Percentiles rank a stretch among this genome's conserved stretches.
Evolutionary conservation across 2,329 filamentous ascomycete species (phyloP).

Genomic region (Cryoendolithus antarcticus): DNA sequence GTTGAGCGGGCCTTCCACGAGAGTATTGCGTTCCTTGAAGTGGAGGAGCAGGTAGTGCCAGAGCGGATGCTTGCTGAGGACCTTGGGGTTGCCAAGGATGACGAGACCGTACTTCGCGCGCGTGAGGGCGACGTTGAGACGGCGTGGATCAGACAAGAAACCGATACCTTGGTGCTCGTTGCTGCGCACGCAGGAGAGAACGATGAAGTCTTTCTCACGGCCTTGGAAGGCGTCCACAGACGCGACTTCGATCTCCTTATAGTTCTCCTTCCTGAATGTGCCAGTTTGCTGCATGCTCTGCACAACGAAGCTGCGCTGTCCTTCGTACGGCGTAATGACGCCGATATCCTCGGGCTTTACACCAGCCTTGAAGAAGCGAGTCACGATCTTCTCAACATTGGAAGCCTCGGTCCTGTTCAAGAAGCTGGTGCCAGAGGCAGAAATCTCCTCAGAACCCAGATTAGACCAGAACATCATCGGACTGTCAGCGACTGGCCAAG

Average conservation of each 20-base stretch:
- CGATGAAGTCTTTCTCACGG: conserved; percentile 97
- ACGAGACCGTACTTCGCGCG: conserved; percentile 94
- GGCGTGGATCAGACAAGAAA: conserved; percentile 93
- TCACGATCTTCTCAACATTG: conserved; percentile 97
- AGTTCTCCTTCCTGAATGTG: conserved; percentile 94
- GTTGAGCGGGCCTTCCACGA: conserved; percentile 87
- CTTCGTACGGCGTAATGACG: conserved; percentile 97
- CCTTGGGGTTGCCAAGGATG: conserved; percentile 94
- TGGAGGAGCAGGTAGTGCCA: conserved; percentile 94
- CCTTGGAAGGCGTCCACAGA: conserved; percentile 98
- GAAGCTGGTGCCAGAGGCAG: conserved; percentile 92
- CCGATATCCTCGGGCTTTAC: conserved; percentile 90
- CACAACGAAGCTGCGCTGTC: conserved; percentile 94
- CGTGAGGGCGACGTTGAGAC: conserved; percentile 92
- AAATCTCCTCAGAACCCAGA: conserved; percentile 93
- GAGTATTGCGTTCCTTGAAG: conserved; percentile 92
- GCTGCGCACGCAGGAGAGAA: conserved; percentile 91
- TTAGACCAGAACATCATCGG: conserved; percentile 99
- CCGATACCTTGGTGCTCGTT: conserved; percentile 99
- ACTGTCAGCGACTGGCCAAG: conserved; percentile 85
- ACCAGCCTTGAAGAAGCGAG: conserved; percentile 95
- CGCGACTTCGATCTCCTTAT: conserved; percentile 97
- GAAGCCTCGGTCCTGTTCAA: conserved; percentile 94
- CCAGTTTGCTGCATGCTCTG: conserved; percentile 98
- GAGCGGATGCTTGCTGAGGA: conserved; percentile 90